phyloP scores from a whole-genome alignment of 2,329 filamentous ascomycete species.

The Ophiobolus disseminans region DNA sequence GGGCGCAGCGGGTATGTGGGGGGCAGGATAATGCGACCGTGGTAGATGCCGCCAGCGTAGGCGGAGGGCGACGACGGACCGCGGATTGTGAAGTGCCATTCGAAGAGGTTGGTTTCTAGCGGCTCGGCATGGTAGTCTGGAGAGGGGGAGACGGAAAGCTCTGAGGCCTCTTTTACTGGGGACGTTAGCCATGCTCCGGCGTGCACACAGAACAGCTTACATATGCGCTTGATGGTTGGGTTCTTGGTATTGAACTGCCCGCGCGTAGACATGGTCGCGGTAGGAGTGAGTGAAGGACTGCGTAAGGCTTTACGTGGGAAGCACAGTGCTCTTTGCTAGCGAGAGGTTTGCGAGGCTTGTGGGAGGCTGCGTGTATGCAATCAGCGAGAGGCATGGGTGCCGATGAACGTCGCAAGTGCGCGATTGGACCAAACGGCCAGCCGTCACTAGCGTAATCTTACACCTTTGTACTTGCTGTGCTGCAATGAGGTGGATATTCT shows the following conservation, averaged over 20 bases:
- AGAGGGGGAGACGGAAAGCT: constrained; percentile 80
- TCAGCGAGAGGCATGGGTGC: too few relatives aligned
- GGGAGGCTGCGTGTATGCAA: too few relatives aligned
- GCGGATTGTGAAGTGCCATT: constrained; percentile 98
- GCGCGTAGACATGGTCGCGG: constrained; percentile 48
- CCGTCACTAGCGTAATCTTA: too few relatives aligned
- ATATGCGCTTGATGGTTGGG: constrained; percentile 83
- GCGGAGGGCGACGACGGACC: constrained; percentile 81
- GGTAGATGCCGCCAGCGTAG: constrained; percentile 85
- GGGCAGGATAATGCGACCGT: constrained; percentile 92
- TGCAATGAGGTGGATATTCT: too few relatives aligned
- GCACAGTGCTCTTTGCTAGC: too few relatives aligned
- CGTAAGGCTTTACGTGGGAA: too few relatives aligned
- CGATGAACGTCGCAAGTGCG: too few relatives aligned
- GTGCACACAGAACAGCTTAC: constrained; percentile 56
- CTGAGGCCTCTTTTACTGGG: constrained; percentile 86
- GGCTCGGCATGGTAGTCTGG: constrained; percentile 86
- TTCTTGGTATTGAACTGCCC: constrained; percentile 73
- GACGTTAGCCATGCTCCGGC: constrained; percentile 21
- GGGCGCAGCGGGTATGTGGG: constrained; percentile 89
- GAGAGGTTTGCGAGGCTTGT: too few relatives aligned
- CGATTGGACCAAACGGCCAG: too few relatives aligned
- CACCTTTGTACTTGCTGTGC: too few relatives aligned
- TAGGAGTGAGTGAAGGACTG: too few relatives aligned
- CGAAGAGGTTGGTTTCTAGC: constrained; percentile 88